Base-by-base conservation (phyloP, 768 basidiomycete genomes). In the Fomitopsis pulvina region DNA sequence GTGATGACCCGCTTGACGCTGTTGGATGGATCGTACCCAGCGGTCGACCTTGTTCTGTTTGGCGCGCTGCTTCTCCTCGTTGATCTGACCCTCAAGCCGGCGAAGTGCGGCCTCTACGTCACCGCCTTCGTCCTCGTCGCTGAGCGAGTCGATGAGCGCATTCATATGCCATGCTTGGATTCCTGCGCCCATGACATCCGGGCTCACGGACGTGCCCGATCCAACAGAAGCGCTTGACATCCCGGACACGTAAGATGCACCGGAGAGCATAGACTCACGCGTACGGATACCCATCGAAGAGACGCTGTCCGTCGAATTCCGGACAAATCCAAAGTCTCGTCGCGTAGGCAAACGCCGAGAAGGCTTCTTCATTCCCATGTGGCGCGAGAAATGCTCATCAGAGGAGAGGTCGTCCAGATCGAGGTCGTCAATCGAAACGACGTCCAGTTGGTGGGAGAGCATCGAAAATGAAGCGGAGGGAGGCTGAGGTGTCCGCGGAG, bases 141-240 rank as follows among this genome's bases (percentile, higher is more conserved):
- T 85, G 55, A 87, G 68, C 32, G 78, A 65, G 43, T 89, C 85
- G 10, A 91, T 73, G 32, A 91, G 67, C 24, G 85, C 83, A 60
- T 87, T 86, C 66, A 88, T 71, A 57, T 91, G 90, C 90, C 90
- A 92, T 47, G 81, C 80, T n/a, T 83, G 79, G 16, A 90, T 80
- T 25, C 67, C 68, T 0, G 69, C 73, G 2, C 73, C 76, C 4
- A 78, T 64, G 14, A 18, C 34, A 18, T 68, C 70, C 7, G 64
- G 61, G 0, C 51, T 58, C 5, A 61, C 58, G 3, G 55, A 56
- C n/a, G 67, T 65, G 30, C 53, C 58, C 45, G 73, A 70, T 2
- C n/a, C n/a, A n/a, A n/a, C n/a, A n/a, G n/a, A n/a, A n/a, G 66
- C 70, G 48, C 65, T 76, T 26, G 78, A 85, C 24, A 69, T 72